phyloP scores from a whole-genome alignment of 805 yeast genomes.

The Barnettozyma sucrosica region DNA sequence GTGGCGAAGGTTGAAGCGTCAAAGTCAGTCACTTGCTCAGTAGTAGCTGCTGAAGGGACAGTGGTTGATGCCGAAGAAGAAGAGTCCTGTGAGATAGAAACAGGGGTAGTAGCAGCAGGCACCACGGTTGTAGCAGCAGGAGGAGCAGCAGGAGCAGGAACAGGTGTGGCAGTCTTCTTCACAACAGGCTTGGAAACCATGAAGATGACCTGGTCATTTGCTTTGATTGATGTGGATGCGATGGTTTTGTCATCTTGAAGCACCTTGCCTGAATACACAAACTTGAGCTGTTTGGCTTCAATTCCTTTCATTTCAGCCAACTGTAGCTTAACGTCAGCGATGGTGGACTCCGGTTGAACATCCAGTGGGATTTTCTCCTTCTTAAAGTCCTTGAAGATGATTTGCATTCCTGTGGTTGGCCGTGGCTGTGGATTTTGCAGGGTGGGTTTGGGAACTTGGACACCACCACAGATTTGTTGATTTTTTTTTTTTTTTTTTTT shows the following conservation, averaged over 20 bases:
- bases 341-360: constrained; percentile 45
- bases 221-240: constrained; percentile 69
- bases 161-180: constrained; percentile 22
- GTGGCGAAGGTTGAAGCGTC: constrained; percentile 57
- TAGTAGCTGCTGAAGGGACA: constrained; percentile 14
- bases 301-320: constrained; percentile 65
- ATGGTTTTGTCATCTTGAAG: constrained; percentile 77
- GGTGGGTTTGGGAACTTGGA: neutral
- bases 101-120: constrained; percentile 14
- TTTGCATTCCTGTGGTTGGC: constrained; percentile 46
- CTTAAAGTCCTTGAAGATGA: constrained; percentile 86
- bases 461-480: neutral
- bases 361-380: constrained; percentile 82
- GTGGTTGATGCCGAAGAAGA: constrained; percentile 18
- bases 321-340: constrained; percentile 62
- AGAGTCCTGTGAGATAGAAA: constrained; percentile 6
- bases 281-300: constrained; percentile 70
- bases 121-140: constrained; percentile 16
- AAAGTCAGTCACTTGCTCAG: constrained; percentile 20
- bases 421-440: neutral
- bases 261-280: constrained; percentile 82
- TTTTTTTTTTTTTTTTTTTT: neutral
- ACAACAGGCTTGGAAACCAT: constrained; percentile 56
- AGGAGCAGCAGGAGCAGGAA: constrained; percentile 23
- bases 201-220: constrained; percentile 81